phyloP scores from a whole-genome alignment of 2,329 filamentous ascomycete species.

The Thielaviopsis punctulata region DNA sequence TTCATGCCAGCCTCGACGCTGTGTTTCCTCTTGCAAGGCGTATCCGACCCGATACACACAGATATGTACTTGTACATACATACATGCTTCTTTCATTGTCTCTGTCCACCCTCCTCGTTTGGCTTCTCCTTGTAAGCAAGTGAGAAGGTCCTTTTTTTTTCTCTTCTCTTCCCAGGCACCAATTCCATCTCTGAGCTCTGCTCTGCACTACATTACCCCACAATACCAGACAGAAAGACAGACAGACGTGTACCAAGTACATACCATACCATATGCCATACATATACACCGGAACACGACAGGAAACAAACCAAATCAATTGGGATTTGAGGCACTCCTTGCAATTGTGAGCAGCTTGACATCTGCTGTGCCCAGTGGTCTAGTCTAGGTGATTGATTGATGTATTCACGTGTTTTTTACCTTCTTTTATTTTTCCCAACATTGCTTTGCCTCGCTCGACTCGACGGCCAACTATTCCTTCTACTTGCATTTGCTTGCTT shows the following conservation, averaged over 20 bases:
- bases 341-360: no score
- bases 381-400: neutral
- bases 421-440: neutral
- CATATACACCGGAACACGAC: neutral
- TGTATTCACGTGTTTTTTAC: neutral
- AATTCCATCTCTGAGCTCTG: no score
- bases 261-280: no score
- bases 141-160: neutral
- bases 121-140: neutral
- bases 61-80: no score
- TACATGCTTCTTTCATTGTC: no score
- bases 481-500: neutral
- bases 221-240: neutral
- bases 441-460: neutral
- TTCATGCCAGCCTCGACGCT: conserved; percentile 2
- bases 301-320: neutral
- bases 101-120: neutral
- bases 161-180: neutral
- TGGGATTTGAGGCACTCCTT: neutral
- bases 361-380: neutral
- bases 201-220: neutral
- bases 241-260: no score
- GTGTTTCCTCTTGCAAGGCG: neutral
- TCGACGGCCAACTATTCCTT: no score
- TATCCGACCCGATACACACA: neutral